These are phyloP conservation scores for Botrytis hyacinthi DNA, from an alignment of 2,329 filamentous ascomycete genomes.

Conservation along the genomic window DNA sequence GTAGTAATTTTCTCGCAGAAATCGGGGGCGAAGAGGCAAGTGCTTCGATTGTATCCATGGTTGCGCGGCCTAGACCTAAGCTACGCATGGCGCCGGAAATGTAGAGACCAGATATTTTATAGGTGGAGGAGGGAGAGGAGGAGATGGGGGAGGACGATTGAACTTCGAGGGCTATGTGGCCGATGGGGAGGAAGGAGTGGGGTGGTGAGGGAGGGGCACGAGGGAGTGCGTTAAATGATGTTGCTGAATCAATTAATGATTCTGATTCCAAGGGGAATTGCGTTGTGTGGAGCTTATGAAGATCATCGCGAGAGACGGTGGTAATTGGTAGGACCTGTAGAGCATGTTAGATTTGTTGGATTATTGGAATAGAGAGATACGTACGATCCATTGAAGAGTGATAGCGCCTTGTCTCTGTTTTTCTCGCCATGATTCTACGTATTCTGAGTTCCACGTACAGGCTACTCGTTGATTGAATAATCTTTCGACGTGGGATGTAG, in stretches of 20 bases:
- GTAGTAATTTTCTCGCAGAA: constrained; percentile 27
- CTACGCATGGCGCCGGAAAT: constrained; percentile 28
- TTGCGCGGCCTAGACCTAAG: constrained; percentile 29
- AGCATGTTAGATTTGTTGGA: background rate
- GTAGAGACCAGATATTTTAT: constrained; percentile 31
- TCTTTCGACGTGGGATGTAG: constrained; percentile 41
- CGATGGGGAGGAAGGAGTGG: constrained; percentile 30
- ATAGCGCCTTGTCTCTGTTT: constrained; percentile 27
- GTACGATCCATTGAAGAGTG: constrained; percentile 32
- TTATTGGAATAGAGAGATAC: constrained; percentile 12
- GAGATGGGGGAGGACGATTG: constrained; percentile 25
- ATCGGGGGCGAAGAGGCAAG: constrained; percentile 28
- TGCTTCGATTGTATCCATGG: constrained; percentile 32
- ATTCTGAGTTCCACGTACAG: constrained; percentile 45
- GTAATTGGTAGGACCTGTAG: background rate
- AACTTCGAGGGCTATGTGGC: constrained; percentile 33
- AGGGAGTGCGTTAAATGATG: constrained; percentile 21
- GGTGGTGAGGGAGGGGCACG: constrained; percentile 13
- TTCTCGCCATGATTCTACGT: constrained; percentile 34
- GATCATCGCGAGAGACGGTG: background rate
- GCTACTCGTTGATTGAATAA: constrained; percentile 45
- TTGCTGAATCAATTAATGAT: constrained; percentile 28
- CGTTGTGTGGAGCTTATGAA: constrained; percentile 21
- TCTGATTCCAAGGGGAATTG: constrained; percentile 28
- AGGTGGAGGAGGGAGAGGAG: constrained; percentile 30